Percentiles rank a stretch among this genome's conserved stretches.
These are phyloP conservation scores for Colletotrichum sp. DNA, from an alignment of 2,329 filamentous ascomycete genomes.

Conservation along the genomic window DNA sequence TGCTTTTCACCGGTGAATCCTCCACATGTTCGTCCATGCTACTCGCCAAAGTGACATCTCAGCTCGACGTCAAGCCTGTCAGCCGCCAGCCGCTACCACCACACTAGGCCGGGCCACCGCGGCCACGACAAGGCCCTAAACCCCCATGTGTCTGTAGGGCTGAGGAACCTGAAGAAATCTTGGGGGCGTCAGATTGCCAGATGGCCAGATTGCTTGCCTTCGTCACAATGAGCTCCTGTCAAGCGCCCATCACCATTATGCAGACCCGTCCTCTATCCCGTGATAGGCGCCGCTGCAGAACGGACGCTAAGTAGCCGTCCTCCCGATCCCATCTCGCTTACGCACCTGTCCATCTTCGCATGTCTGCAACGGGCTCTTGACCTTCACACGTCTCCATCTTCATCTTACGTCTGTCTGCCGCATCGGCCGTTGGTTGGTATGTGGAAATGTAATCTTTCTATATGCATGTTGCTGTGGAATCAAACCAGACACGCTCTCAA, in stretches of 20 bases:
- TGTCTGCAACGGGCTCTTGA: not conserved
- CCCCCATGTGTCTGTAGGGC: slow-evolving; percentile 5
- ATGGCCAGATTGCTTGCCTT: not conserved
- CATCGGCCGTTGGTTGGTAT: not conserved
- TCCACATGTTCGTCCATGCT: not conserved
- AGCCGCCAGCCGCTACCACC: not conserved
- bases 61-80: not conserved
- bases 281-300: not conserved
- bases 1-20: not conserved
- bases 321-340: not conserved
- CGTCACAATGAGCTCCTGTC: not conserved
- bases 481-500: slow-evolving; percentile 7
- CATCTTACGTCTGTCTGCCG: not conserved
- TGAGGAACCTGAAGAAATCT: not conserved
- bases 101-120: not conserved
- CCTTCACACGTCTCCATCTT: not conserved
- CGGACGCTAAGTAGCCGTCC: not conserved
- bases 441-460: not conserved
- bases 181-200: not conserved
- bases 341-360: not conserved
- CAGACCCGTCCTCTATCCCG: not conserved
- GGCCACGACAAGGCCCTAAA: not conserved
- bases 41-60: not conserved
- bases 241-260: not conserved
- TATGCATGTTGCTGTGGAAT: not conserved